Conservation (phyloP, 208 protist species). For the Strigomonas culicis region DNA sequence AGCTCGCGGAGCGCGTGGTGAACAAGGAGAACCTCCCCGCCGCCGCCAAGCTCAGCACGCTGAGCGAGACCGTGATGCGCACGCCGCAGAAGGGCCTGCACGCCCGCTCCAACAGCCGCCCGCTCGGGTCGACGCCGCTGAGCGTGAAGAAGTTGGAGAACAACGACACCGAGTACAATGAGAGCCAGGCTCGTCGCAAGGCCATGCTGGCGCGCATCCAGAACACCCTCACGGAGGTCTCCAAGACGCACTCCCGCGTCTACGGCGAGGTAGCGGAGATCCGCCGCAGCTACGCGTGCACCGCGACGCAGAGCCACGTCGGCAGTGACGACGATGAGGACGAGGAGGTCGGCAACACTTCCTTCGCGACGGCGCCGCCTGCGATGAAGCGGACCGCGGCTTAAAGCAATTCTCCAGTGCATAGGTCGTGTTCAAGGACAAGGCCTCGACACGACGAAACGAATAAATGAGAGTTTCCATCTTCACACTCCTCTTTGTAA, state of each 20-base stretch:
- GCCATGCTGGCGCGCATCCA: slow-evolving; percentile 1
- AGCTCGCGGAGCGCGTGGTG: no score
- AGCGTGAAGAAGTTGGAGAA: neutral
- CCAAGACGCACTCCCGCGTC: slow-evolving; percentile 7
- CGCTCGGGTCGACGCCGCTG: neutral
- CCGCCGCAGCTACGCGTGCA: slow-evolving; percentile 8
- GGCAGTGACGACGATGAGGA: slow-evolving; percentile 7
- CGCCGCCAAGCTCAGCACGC: neutral
- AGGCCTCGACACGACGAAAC: no score
- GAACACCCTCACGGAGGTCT: slow-evolving; percentile 6
- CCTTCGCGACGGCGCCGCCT: neutral
- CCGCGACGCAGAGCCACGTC: neutral
- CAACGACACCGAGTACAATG: slow-evolving; percentile 1
- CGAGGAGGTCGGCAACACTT: neutral
- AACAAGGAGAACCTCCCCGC: slow-evolving; percentile 3
- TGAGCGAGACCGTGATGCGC: neutral
- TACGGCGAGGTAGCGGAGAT: slow-evolving; percentile 12
- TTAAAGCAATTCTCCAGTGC: neutral
- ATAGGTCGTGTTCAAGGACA: neutral
- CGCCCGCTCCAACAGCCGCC: neutral
- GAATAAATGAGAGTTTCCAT: no score
- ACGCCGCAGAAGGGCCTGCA: neutral
- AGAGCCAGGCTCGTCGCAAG: neutral
- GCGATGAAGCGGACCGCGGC: neutral
- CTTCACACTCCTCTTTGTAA: no score